These are phyloP conservation scores for Juglanconis sp. DNA, from an alignment of 2,329 filamentous ascomycete genomes.

Conservation along the genomic window DNA sequence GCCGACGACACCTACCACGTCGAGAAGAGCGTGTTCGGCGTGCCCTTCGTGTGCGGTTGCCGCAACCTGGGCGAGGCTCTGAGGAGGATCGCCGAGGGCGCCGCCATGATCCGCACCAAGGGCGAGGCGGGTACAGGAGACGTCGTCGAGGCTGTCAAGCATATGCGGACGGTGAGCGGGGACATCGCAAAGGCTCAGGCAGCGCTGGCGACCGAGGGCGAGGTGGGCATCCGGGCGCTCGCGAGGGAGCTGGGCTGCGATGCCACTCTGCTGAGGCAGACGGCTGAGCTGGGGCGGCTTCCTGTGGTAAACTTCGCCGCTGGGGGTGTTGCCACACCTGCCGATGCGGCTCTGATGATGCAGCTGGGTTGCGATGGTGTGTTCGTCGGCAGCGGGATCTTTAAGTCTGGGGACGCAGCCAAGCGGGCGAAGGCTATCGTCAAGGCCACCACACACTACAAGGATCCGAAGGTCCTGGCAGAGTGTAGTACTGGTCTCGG, in stretches of 20 bases:
- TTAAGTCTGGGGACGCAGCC: constrained; percentile 89
- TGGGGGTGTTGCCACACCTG: constrained; percentile 98
- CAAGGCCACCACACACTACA: constrained; percentile 86
- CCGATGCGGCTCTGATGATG: constrained; percentile 97
- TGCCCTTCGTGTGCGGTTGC: constrained; percentile 95
- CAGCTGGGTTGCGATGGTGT: constrained; percentile 97
- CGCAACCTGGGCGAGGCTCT: constrained; percentile 91
- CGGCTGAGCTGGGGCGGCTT: constrained; percentile 79
- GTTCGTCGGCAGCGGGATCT: constrained; percentile 95
- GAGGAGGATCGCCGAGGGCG: constrained; percentile 84
- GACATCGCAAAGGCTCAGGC: constrained; percentile 79
- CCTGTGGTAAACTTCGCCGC: constrained; percentile 98
- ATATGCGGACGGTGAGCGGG: constrained; percentile 85
- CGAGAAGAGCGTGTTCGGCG: constrained; percentile 77
- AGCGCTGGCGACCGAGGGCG: constrained; percentile 58
- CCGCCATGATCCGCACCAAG: constrained; percentile 98
- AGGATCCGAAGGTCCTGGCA: constrained; percentile 79
- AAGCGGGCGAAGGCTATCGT: constrained; percentile 94
- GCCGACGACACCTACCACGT: constrained; percentile 91
- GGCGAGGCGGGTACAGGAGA: constrained; percentile 97
- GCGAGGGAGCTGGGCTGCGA: constrained; percentile 81
- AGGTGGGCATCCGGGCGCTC: constrained; percentile 59
- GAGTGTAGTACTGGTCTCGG: constrained; percentile 85
- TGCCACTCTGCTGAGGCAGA: constrained; percentile 77
- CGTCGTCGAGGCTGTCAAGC: constrained; percentile 88